A percentile compares a stretch with the other conserved stretches of the same genome.
phyloP scores from a whole-genome alignment of 306 rosid species.

The Lathyrus tuberosus region DNA sequence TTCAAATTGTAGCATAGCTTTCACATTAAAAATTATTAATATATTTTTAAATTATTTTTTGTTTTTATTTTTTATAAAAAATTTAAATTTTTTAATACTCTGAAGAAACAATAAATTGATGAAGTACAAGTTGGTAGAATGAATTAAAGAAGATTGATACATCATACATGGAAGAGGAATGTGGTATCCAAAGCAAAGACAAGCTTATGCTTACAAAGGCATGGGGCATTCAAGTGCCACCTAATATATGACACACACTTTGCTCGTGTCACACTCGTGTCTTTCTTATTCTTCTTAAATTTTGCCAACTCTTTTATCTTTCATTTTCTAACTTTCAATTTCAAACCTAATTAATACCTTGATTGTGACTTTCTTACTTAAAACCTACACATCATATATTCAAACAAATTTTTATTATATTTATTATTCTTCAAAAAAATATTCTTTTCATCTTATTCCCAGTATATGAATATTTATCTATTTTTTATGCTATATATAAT shows the following conservation, averaged over 20 bases:
- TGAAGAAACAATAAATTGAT: background rate
- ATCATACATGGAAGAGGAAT: slow-evolving; percentile 28
- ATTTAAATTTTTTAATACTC: background rate
- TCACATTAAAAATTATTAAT: background rate
- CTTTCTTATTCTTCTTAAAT: slow-evolving; percentile 8
- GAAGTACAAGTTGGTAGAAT: background rate
- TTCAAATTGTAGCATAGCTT: too few relatives aligned
- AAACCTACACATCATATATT: background rate
- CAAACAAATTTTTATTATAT: background rate
- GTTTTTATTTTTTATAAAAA: too few relatives aligned
- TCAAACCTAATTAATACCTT: slow-evolving; percentile 34
- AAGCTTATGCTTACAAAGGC: slow-evolving; percentile 41
- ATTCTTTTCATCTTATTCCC: slow-evolving; percentile 28
- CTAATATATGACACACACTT: slow-evolving; percentile 49
- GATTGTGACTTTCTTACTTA: slow-evolving; percentile 23
- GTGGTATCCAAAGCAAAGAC: slow-evolving; percentile 33
- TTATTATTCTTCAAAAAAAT: background rate
- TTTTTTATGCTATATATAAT: slow-evolving; percentile 7
- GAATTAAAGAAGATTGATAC: background rate
- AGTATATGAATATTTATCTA: slow-evolving; percentile 1
- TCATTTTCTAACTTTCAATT: slow-evolving; percentile 26
- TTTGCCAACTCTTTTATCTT: slow-evolving; percentile 25
- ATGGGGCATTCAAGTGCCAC: slow-evolving; percentile 56
- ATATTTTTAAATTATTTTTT: too few relatives aligned
- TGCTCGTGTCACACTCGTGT: slow-evolving; percentile 59